Conservation (phyloP, 805 yeast species). For the Nakazawaea populi region DNA sequence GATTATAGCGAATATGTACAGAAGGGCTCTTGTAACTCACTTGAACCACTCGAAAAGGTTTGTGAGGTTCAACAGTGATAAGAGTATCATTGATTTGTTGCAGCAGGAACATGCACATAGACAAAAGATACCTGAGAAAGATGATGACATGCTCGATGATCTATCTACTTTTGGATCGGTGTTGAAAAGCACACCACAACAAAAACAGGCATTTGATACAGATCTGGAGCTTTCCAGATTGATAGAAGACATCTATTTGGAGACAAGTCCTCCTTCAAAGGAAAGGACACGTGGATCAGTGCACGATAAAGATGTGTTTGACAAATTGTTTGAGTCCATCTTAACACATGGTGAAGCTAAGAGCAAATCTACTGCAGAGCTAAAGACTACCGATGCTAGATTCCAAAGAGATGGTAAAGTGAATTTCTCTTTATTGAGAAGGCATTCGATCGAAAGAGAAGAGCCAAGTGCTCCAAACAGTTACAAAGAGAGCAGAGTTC, state of each 20-base stretch:
- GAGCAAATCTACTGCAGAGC: neutral
- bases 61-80: constrained; percentile 1
- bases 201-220: neutral
- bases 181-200: neutral
- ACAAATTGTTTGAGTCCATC: constrained; percentile 1
- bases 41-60: neutral
- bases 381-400: neutral
- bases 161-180: constrained; percentile 6
- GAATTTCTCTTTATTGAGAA: constrained; percentile 1
- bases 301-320: constrained; percentile 5
- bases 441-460: neutral
- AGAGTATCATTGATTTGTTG: neutral
- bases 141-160: constrained; percentile 2
- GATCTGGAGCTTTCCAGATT: neutral
- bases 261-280: neutral
- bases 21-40: neutral
- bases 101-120: too few species aligned
- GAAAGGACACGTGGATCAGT: neutral
- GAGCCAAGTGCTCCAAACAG: neutral
- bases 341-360: neutral
- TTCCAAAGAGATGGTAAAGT: neutral
- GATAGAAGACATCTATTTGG: neutral
- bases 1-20: neutral
- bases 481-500: constrained; percentile 3
- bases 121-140: neutral